Base-by-base conservation (phyloP, 2,329 filamentous ascomycete genomes). In the Fusarium temperatum region DNA sequence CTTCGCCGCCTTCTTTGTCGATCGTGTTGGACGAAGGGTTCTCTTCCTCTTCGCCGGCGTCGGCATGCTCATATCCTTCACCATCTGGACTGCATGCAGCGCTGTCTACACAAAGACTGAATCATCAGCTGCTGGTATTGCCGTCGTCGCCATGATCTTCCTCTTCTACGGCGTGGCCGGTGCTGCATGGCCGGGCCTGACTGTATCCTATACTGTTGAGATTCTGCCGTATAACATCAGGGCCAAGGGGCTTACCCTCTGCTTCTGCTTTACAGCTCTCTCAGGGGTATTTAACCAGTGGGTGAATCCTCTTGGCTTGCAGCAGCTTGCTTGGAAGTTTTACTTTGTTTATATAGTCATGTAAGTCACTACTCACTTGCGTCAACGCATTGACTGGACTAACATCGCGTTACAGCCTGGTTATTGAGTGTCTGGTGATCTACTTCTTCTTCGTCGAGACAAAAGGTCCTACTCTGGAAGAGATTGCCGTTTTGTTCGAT, bases 381-480 rank as follows among this genome's bases (percentile, higher is more conserved):
- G 0, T 0, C 13, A 4, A 10, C 8, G 12, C 20, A 1, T 14
- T 8, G 8, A 6, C 41, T 15, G 9, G 13, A 8, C 45, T 64
- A 38, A 69, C 28, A 10, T 1, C 4, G 1, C 1, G 3, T 39
- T 12, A 3, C 13, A 77, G 76, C 0, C 50, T 78, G 51, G 62
- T 78, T 1, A 66, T 78, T 3, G 76, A 78, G 38, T 78, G 74
- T 35, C 47, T 78, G 1, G 59, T 77, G 1, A 78, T 78, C 8
- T 78, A 77, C 57, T 77, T 78, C 58, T 77, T 77, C 55, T 78
- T 78, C 9, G 76, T 78, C 1, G 76, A 78, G 54, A 78, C 76
- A 2, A 75, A 32, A 4, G 76, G 75, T 0, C 76, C 73, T 1
- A 77, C 76, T 2, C 8, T 78, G 36, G 76, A 78, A 6, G 76